These are phyloP conservation scores for Tuber microsphaerosporum DNA, from an alignment of 495 filamentous ascomycete genomes.

Conservation along the genomic window DNA sequence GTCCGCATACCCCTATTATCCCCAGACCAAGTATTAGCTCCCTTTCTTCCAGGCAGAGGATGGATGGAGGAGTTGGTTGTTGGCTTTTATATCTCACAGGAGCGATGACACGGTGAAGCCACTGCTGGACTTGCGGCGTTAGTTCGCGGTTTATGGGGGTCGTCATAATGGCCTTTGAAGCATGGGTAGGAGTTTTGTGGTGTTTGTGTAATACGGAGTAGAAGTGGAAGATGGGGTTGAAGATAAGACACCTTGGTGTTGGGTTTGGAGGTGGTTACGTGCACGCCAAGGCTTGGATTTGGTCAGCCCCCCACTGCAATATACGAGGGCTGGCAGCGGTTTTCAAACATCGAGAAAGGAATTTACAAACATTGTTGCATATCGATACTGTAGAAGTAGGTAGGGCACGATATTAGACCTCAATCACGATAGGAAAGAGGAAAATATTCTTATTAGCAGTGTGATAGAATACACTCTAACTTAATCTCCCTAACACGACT, in stretches of 20 bases:
- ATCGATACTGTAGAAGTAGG: background rate
- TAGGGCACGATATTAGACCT: background rate
- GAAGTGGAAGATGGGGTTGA: background rate
- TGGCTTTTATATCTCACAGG: slow-evolving; percentile 51
- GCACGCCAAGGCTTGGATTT: background rate
- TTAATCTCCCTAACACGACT: background rate
- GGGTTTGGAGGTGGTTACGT: background rate
- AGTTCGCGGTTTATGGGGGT: slow-evolving; percentile 2
- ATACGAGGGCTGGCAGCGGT: background rate
- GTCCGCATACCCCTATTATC: slow-evolving; percentile 76
- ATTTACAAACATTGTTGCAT: background rate
- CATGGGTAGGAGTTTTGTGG: background rate
- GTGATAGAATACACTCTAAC: background rate
- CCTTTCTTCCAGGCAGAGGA: background rate
- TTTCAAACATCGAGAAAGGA: background rate
- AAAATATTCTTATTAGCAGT: background rate
- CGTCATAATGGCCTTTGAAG: background rate
- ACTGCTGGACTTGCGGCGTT: slow-evolving; percentile 66
- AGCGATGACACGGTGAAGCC: slow-evolving; percentile 84
- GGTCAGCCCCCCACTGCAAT: background rate
- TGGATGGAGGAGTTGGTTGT: slow-evolving; percentile 15
- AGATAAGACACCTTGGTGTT: background rate
- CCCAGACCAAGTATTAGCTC: slow-evolving; percentile 12
- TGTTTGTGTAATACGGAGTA: background rate
- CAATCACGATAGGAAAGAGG: background rate